These are phyloP conservation scores for Spergularia marina DNA, from an alignment of 148 eudicot species.

Conservation along the genomic window DNA sequence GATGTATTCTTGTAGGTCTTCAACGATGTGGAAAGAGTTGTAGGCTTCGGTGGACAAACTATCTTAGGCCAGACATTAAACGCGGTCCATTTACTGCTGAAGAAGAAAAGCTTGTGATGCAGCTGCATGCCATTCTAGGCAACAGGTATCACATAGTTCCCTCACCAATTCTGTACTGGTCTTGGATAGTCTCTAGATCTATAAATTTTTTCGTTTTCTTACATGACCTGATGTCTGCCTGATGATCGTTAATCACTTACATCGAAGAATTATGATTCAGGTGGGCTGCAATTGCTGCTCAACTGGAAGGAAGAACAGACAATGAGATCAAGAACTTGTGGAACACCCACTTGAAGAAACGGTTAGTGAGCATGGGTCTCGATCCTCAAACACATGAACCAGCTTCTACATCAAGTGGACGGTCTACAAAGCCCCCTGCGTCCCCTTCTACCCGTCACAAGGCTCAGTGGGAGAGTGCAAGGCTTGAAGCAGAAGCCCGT, in stretches of 20 bases:
- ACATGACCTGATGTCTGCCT: too few species aligned
- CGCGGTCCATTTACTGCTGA: slow-evolving; percentile 71
- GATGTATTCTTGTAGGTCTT: slow-evolving; percentile 44
- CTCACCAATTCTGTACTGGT: neutral
- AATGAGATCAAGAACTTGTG: slow-evolving; percentile 94
- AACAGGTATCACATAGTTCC: slow-evolving; percentile 46
- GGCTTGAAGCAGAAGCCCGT: slow-evolving; percentile 97
- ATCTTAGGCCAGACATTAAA: slow-evolving; percentile 73
- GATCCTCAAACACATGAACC: slow-evolving; percentile 86
- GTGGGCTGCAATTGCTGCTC: slow-evolving; percentile 97
- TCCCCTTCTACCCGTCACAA: slow-evolving; percentile 86
- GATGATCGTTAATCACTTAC: too few species aligned
- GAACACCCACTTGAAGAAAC: slow-evolving; percentile 86
- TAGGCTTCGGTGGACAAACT: slow-evolving; percentile 81
- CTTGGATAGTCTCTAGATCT: neutral
- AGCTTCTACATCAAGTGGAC: slow-evolving; percentile 27
- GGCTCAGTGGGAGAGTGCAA: slow-evolving; percentile 98
- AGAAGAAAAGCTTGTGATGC: slow-evolving; percentile 66
- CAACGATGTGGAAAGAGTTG: slow-evolving; percentile 86
- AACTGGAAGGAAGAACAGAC: slow-evolving; percentile 86
- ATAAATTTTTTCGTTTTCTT: neutral
- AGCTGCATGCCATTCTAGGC: slow-evolving; percentile 62
- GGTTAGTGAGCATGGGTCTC: slow-evolving; percentile 64
- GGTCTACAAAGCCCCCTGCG: slow-evolving; percentile 32
- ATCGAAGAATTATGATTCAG: slow-evolving; percentile 33